Evolutionary conservation across 306 rosid species (phyloP).

Genomic region (Styphnolobium japonicum): DNA sequence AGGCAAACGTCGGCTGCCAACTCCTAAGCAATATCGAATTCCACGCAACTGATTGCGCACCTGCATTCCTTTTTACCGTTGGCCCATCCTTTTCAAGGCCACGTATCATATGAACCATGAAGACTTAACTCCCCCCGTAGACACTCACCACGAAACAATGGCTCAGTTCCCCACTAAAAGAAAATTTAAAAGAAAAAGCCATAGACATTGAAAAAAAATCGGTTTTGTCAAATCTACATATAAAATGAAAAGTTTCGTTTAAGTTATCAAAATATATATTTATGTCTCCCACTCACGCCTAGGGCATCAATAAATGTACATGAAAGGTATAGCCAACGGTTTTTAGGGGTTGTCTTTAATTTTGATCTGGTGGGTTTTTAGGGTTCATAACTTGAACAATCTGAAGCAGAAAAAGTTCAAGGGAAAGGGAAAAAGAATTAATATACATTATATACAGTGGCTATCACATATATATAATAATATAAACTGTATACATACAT

Average conservation of each 20-base stretch:
- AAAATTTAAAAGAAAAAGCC: not conserved
- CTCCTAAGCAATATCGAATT: constrained; percentile 35
- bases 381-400: constrained; percentile 1
- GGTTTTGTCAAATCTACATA: no score
- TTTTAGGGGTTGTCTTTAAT: no score
- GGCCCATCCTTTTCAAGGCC: not conserved
- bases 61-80: not conserved
- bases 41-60: constrained; percentile 31
- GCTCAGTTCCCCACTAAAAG: no score
- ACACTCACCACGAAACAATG: not conserved
- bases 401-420: constrained; percentile 5
- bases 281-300: no score
- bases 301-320: not conserved
- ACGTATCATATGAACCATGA: constrained; percentile 1
- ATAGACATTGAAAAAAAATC: no score
- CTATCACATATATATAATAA: not conserved
- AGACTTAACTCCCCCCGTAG: not conserved
- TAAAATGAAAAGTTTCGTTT: not conserved
- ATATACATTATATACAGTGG: not conserved
- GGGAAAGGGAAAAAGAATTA: not conserved
- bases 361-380: not conserved
- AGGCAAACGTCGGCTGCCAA: constrained; percentile 31
- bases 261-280: not conserved
- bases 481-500: not conserved
- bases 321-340: not conserved